Evolutionary conservation across 208 protist species (phyloP), one percentile per base, ranked within the genome.

Genomic region (Trypanosoma mega): DNA sequence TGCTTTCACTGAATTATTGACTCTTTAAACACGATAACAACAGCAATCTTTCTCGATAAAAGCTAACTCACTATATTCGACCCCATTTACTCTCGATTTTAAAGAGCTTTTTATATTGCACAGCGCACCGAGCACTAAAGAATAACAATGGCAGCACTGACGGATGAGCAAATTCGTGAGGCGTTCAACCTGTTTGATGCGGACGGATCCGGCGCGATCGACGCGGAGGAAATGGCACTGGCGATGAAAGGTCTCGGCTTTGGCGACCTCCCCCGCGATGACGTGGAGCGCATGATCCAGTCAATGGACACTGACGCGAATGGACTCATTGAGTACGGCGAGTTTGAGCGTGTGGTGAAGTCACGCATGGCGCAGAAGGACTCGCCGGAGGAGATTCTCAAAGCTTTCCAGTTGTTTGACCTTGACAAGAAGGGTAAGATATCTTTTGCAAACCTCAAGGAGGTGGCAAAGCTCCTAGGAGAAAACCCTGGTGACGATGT

Each of bases 151-250:
- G 89, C 91, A 0, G 88, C 88, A 4, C 83, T 97, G 4, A 94
- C 92, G 2, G 83, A 96, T 45, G 89, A 96, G 62, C 92, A 97
- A 36, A 98, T 98, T 30, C 85, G 87, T 12, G 96, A 99, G 83
- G 97, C 97, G 14, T 99, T 99, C 70, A 96, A 98, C 47, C 91
- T 99, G n/a, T 99, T 99, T 53, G 96, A 99, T 71, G 87, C 87
- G 7, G 94, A 99, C 66, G 92, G 97, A 49, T 86, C 83, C 23
- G 97, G 97, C 7, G 65, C 77, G 3, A 98, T 98, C 58, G 89
- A 97, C 41, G 87, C 78, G 30, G 90, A 98, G 66, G 90, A 98
- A 72, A 92, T 98, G 77, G 93, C 95, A 26, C 70, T 98, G n/a
- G 90, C 93, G 11, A 97, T 98, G 94, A 95, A 96, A 65, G 90